Percentiles rank a stretch among this genome's conserved stretches.
These are phyloP conservation scores for Plasmodium reichenowi DNA, from an alignment of 169 alveolate species.

Conservation along the genomic window DNA sequence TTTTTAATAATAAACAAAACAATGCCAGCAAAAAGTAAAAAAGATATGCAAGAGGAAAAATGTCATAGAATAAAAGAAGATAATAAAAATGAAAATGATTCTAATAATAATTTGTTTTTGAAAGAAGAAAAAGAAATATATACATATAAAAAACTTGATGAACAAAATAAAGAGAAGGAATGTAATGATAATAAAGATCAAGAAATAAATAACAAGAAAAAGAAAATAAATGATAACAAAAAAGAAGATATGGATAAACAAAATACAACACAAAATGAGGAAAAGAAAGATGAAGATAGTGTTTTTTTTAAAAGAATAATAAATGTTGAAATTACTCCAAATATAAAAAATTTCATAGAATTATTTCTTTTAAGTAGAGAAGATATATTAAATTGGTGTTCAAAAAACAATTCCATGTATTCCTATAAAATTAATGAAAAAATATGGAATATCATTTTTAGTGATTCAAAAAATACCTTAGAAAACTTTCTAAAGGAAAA, in stretches of 20 bases:
- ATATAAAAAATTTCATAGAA: constrained; percentile 33
- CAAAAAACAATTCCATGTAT: constrained; percentile 16
- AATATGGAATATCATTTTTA: constrained; percentile 28
- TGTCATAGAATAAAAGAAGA: background rate
- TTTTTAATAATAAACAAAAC: no score
- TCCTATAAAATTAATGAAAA: constrained; percentile 48
- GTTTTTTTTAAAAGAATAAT: constrained; percentile 57
- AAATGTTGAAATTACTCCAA: constrained; percentile 61
- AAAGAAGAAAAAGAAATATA: background rate
- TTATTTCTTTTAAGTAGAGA: constrained; percentile 22
- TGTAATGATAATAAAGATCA: background rate
- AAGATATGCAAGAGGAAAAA: background rate
- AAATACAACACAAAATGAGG: background rate
- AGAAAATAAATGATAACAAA: constrained; percentile 4
- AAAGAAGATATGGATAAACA: constrained; percentile 2
- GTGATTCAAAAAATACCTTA: constrained; percentile 17
- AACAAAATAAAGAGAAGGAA: constrained; percentile 2
- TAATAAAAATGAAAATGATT: background rate
- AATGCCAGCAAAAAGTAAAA: background rate
- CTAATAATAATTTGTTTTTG: no score
- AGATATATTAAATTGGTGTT: constrained; percentile 44
- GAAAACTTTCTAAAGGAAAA: constrained; percentile 11
- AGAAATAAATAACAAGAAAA: constrained; percentile 7
- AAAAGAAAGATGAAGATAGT: constrained; percentile 8
- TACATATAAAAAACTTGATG: background rate